Evolutionary conservation across 306 rosid genomes (phyloP).

Genomic region (Boehmeria nivea): DNA sequence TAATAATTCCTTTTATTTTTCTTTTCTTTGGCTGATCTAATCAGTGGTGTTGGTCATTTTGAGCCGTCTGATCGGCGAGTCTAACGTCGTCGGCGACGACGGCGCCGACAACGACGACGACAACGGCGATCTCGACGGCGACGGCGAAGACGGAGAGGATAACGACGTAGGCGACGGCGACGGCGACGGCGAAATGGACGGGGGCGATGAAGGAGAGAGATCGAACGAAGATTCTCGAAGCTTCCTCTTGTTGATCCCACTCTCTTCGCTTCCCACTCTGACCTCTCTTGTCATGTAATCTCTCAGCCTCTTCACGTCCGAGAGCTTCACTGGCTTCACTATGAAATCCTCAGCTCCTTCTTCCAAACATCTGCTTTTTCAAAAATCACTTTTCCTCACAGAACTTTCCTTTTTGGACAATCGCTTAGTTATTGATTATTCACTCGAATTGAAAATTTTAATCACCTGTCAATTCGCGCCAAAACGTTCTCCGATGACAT

Average conservation of each 20-base stretch:
- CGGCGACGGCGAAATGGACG: slow-evolving; percentile 34
- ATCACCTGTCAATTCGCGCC: slow-evolving; percentile 85
- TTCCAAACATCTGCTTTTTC: slow-evolving; percentile 71
- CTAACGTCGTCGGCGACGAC: slow-evolving; percentile 26
- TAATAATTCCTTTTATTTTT: background rate
- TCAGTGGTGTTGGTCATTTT: slow-evolving; percentile 47
- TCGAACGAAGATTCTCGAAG: slow-evolving; percentile 42
- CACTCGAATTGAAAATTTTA: background rate
- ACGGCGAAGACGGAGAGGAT: slow-evolving; percentile 5
- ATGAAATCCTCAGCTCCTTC: slow-evolving; percentile 98
- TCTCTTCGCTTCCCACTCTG: slow-evolving; percentile 21
- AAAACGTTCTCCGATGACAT: slow-evolving; percentile 94
- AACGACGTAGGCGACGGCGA: slow-evolving; percentile 31
- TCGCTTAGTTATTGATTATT: background rate
- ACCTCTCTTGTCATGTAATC: slow-evolving; percentile 47
- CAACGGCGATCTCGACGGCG: slow-evolving; percentile 27
- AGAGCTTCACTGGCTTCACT: slow-evolving; percentile 87
- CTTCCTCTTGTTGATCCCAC: slow-evolving; percentile 63
- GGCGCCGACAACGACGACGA: slow-evolving; percentile 28
- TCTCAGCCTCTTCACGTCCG: slow-evolving; percentile 75
- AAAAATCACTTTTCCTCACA: too few species aligned
- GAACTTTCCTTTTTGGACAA: too few species aligned
- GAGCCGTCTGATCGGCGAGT: slow-evolving; percentile 73
- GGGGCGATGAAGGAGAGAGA: slow-evolving; percentile 42
- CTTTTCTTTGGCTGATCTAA: slow-evolving; percentile 14